These are phyloP conservation scores for Sarocladiaceae sp. DNA, from an alignment of 2,329 filamentous ascomycete species.

Conservation along the genomic window DNA sequence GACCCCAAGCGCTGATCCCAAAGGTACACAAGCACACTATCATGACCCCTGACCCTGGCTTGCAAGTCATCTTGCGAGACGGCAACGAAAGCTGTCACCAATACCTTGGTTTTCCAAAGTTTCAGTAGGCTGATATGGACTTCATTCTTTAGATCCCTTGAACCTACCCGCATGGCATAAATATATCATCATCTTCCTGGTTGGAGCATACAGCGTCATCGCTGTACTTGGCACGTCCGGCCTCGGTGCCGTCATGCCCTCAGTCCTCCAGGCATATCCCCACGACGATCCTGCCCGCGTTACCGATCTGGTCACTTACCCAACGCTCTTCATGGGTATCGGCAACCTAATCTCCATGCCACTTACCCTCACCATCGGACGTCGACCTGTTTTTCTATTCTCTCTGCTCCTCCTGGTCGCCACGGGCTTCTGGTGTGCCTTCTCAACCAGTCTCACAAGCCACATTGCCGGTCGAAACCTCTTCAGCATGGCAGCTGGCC, in stretches of 20 bases:
- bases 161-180: conserved; percentile 22
- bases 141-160: conserved; percentile 18
- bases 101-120: background rate
- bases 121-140: background rate
- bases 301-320: conserved; percentile 25
- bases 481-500: conserved; percentile 26
- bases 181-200: conserved; percentile 16
- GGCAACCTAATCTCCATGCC: conserved; percentile 29
- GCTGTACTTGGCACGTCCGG: conserved; percentile 13
- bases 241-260: conserved; percentile 9
- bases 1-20: conserved; percentile 17
- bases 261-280: conserved; percentile 16
- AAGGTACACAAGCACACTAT: too few relatives aligned
- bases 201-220: conserved; percentile 16
- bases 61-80: too few relatives aligned
- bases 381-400: conserved; percentile 24
- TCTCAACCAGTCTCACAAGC: background rate
- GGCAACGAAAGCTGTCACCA: background rate
- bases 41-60: too few relatives aligned
- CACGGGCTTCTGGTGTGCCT: conserved; percentile 15
- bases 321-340: conserved; percentile 20
- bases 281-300: conserved; percentile 15
- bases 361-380: conserved; percentile 25
- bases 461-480: conserved; percentile 22
- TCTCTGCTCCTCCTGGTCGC: conserved; percentile 23